Evolutionary conservation across 352 stramenopile species (phyloP), one percentile per base, ranked within the genome.

Genomic region (Peronospora destructor): DNA sequence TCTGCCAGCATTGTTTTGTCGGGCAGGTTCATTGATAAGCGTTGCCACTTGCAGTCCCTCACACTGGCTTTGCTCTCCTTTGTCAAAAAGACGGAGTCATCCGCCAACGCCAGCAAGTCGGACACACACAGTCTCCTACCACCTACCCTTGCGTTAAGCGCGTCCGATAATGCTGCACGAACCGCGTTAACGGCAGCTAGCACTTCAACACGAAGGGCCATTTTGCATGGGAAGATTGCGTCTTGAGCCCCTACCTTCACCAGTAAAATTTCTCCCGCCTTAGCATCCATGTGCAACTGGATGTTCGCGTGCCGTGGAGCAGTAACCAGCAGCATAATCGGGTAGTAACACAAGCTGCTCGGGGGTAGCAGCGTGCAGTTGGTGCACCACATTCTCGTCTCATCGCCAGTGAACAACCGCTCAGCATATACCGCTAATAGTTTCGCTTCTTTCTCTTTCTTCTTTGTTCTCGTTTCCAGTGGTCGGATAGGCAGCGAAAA

Each of bases 341-440:
- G 66, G 19, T 84, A 84, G 53, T 89, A 93, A 2, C 62, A 61
- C 14, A 73, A 35, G 6, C 58, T 68, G 26, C 71, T 66, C 8
- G 79, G 73, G 6, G 82, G 82, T 26, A 93, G 46, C 33, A 93
- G 52, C 30, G 82, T 93, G 44, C 73, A 88, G 45, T 89, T 87
- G 40, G 61, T 75, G 56, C 79, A 87, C 50, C 83, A 82, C 73
- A 93, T 87, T 32, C 55, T 71, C 37, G 75, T 82, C 39, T 88
- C 80, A 42, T 86, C 70, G n/a, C 82, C 82, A 6, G 74, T 89
- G 36, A 84, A 87, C 10, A 91, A 39, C 4, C 75, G 72, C 45
- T 89, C 76, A 11, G 66, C 53, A 42, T 89, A 93, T 13, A 93
- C 76, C 0, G 73, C 79, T 13, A 71, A 52, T 10, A 87, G 49